phyloP scores from a whole-genome alignment of 208 protist genomes.

The Trypanosoma lewisi region DNA sequence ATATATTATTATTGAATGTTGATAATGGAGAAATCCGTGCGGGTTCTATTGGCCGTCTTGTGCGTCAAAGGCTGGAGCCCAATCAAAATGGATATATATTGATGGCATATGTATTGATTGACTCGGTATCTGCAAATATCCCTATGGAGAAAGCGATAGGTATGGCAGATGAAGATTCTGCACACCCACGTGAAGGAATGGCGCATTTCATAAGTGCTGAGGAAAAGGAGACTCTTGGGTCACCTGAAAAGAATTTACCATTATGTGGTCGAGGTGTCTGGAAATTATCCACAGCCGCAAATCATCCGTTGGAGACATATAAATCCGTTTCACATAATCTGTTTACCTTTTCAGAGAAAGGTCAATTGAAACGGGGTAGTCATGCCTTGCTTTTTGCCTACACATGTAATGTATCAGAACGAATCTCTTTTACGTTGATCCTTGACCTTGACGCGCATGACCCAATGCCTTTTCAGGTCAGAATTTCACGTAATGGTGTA shows the following conservation, averaged over 20 bases:
- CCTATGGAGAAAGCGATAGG: not conserved
- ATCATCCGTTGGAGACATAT: constrained; percentile 50
- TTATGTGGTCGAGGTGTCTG: constrained; percentile 47
- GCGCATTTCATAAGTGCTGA: not conserved
- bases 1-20: constrained; percentile 65
- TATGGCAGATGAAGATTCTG: not conserved
- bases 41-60: constrained; percentile 52
- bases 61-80: constrained; percentile 46
- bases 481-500: constrained; percentile 17
- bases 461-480: constrained; percentile 57
- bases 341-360: constrained; percentile 35
- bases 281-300: constrained; percentile 57
- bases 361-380: constrained; percentile 55
- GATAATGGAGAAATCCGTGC: constrained; percentile 38
- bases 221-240: constrained; percentile 1
- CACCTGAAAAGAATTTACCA: not conserved
- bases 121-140: constrained; percentile 13
- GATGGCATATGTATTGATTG: constrained; percentile 60
- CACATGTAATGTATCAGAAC: constrained; percentile 46
- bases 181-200: not conserved
- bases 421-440: constrained; percentile 53
- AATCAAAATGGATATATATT: constrained; percentile 82
- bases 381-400: constrained; percentile 60
- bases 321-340: constrained; percentile 42
- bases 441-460: constrained; percentile 34